Evolutionary conservation across 2,329 filamentous ascomycete species (phyloP).

Genomic region (Arthroderma sp.): DNA sequence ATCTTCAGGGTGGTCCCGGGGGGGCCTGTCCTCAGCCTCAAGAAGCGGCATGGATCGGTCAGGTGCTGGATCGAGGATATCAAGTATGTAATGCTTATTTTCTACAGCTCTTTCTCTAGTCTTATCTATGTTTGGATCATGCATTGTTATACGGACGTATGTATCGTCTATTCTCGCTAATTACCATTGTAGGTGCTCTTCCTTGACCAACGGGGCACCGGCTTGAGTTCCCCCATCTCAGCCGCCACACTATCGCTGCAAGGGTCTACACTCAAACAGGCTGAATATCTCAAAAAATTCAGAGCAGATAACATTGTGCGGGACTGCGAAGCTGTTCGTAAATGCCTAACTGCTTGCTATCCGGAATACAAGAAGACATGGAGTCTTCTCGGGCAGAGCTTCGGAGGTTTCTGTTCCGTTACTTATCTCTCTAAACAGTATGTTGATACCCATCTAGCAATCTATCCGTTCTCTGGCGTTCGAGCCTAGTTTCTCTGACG

Average conservation of each 20-base stretch:
- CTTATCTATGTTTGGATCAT: not conserved
- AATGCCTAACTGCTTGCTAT: conserved; percentile 56
- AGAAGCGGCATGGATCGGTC: conserved; percentile 55
- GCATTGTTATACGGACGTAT: not conserved
- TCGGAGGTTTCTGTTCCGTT: conserved; percentile 74
- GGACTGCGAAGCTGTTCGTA: conserved; percentile 75
- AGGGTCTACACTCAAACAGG: conserved; percentile 54
- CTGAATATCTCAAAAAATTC: conserved; percentile 69
- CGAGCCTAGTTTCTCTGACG: not conserved
- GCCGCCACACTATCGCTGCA: conserved; percentile 55
- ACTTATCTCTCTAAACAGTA: conserved; percentile 69
- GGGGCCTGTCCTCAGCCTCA: conserved; percentile 64
- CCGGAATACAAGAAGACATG: conserved; percentile 60
- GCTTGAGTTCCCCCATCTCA: conserved; percentile 68
- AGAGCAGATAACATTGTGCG: conserved; percentile 81
- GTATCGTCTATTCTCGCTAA: not conserved
- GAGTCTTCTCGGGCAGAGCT: conserved; percentile 81
- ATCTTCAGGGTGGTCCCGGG: conserved; percentile 76
- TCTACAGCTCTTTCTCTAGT: not conserved
- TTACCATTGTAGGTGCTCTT: conserved; percentile 43
- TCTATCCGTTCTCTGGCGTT: not conserved
- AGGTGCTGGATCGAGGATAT: conserved; percentile 66
- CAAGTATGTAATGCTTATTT: conserved; percentile 38
- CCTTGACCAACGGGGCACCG: conserved; percentile 85
- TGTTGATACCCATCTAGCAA: conserved; percentile 13